Conservation (phyloP, 495 filamentous ascomycete species). For the Physcia stellaris region DNA sequence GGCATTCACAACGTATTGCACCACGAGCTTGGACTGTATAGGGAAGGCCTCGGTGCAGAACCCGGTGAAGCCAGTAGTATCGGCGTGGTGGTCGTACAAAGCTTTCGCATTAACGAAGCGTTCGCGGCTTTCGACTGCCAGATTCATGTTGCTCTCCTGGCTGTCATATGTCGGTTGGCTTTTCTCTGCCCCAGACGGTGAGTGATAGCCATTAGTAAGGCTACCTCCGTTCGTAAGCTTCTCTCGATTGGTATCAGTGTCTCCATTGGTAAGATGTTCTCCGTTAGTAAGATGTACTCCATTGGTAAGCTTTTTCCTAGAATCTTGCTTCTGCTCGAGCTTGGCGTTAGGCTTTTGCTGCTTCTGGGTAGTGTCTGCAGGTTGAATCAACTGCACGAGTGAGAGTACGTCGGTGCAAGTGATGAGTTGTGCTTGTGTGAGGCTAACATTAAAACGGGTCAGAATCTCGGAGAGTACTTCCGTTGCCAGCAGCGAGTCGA, state of each 20-base stretch:
- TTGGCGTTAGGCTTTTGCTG: neutral
- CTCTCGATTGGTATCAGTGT: no score
- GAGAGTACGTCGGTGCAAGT: neutral
- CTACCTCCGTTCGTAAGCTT: no score
- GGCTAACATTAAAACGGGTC: constrained; percentile 9
- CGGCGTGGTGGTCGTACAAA: constrained; percentile 2
- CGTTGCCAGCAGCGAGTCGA: constrained; percentile 30
- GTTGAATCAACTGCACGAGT: neutral
- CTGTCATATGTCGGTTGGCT: neutral
- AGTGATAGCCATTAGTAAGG: neutral
- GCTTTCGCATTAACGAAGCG: neutral
- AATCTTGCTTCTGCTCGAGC: neutral
- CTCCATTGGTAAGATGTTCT: no score
- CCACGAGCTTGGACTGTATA: constrained; percentile 22
- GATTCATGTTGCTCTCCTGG: neutral
- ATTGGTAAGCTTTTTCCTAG: no score
- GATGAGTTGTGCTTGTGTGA: constrained; percentile 1
- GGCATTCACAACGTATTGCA: constrained; percentile 27
- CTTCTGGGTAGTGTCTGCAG: neutral
- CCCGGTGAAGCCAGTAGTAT: constrained; percentile 2
- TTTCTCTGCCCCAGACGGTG: neutral
- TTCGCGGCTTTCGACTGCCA: neutral
- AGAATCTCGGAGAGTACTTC: constrained; percentile 26
- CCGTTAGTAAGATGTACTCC: no score
- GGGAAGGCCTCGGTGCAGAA: constrained; percentile 25